Percentiles rank a stretch among this genome's conserved stretches.
Evolutionary conservation across 169 alveolate genomes (phyloP).

Genomic region (Plasmodium cynomolgi): DNA sequence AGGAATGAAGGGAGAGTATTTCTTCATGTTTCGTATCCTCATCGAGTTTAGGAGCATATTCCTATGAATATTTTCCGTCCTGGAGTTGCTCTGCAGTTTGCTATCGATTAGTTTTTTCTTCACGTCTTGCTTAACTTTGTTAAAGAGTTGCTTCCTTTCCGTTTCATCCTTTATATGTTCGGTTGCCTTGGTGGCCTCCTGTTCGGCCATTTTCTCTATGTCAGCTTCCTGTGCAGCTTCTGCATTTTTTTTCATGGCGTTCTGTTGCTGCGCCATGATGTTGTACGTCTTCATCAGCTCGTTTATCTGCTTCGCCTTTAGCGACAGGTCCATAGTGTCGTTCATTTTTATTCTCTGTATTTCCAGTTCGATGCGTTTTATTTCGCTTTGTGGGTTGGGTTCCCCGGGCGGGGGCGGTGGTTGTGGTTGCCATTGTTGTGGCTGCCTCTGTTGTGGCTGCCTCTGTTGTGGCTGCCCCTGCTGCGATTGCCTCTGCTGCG

Average conservation of each 20-base stretch:
- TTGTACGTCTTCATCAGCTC: constrained; percentile 53
- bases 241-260: background rate
- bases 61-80: constrained; percentile 42
- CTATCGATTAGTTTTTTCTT: constrained; percentile 29
- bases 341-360: constrained; percentile 61
- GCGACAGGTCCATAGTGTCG: constrained; percentile 47
- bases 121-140: constrained; percentile 57
- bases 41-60: constrained; percentile 37
- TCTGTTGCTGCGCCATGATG: constrained; percentile 19
- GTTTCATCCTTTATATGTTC: constrained; percentile 45
- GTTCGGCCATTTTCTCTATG: constrained; percentile 46
- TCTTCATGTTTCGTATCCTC: constrained; percentile 44
- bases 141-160: constrained; percentile 62
- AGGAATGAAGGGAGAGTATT: constrained; percentile 55
- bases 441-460: background rate
- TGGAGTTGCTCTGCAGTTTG: constrained; percentile 11
- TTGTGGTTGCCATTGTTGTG: background rate
- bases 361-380: constrained; percentile 38
- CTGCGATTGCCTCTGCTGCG: background rate
- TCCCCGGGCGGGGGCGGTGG: background rate
- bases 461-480: too few relatives aligned
- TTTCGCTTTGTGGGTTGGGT: background rate
- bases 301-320: constrained; percentile 43
- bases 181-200: constrained; percentile 35
- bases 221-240: constrained; percentile 2